Conservation (phyloP, 495 filamentous ascomycete genomes). For the Xanthoparmelia taractica region DNA sequence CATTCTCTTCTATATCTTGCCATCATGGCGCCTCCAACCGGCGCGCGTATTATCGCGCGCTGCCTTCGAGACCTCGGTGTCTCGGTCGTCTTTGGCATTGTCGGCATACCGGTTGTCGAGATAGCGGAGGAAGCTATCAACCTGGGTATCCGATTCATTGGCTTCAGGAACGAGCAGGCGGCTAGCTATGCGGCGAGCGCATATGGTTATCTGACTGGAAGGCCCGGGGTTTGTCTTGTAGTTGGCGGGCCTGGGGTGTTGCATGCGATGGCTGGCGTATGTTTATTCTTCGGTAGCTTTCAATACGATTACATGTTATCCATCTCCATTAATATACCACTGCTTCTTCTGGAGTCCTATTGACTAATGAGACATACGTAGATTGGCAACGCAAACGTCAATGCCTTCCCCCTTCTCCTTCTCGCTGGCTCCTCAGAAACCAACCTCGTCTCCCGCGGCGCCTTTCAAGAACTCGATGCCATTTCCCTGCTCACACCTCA, state of each 20-base stretch:
- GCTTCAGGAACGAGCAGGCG: constrained; percentile 60
- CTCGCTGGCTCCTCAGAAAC: constrained; percentile 53
- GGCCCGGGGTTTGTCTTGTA: constrained; percentile 54
- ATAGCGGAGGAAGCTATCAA: constrained; percentile 58
- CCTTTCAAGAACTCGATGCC: constrained; percentile 57
- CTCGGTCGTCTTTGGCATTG: constrained; percentile 55
- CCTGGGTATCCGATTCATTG: constrained; percentile 56
- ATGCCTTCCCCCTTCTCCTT: constrained; percentile 53
- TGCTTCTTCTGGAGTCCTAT: not conserved
- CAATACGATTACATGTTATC: not conserved
- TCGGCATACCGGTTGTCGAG: constrained; percentile 58
- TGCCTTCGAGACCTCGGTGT: constrained; percentile 49
- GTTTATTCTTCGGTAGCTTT: constrained; percentile 15
- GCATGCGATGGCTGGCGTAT: constrained; percentile 54
- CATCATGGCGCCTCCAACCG: constrained; percentile 38
- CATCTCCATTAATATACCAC: not conserved
- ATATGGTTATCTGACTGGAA: constrained; percentile 59
- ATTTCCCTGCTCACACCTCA: constrained; percentile 51
- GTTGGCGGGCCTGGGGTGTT: constrained; percentile 60
- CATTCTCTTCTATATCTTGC: no score
- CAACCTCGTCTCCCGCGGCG: constrained; percentile 46
- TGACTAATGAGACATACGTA: constrained; percentile 16
- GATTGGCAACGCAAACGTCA: constrained; percentile 50
- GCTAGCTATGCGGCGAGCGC: constrained; percentile 56
- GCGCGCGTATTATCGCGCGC: constrained; percentile 52